Base-by-base conservation (phyloP, 2,329 filamentous ascomycete genomes). In the Neospermospora avenae region DNA sequence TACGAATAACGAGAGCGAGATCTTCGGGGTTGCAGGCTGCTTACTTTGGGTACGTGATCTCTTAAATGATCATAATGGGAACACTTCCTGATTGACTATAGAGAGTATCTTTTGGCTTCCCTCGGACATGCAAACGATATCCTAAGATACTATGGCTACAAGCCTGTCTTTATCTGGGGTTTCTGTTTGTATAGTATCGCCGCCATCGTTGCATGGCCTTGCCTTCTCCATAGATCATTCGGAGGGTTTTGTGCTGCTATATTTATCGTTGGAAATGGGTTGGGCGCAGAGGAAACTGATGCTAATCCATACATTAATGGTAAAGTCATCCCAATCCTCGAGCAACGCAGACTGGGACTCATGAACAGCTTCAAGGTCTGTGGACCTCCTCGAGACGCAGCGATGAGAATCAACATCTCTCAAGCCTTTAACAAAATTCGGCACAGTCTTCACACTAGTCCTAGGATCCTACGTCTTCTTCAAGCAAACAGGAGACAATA, bases 141-240 rank as follows among this genome's bases (percentile, higher is more conserved):
- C 66, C 76, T 88, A 5, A 81, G 86, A 37, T 80, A 81, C 63
- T 88, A 80, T 68, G 84, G 85, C 22, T 88, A 86, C 71, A 81
- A 84, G 46, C 81, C 81, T 53, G 85, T 84, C 3, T 88, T 88
- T 70, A 87, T 88, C 63, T 81, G 83, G 45, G 90, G 90, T 0
- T 77, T 93, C 3, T 81, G 80, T 65, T 85, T 93, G 55, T 92
- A 92, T 71, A 87, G 87, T 2, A 77, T 85, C 6, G 88, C 87
- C 2, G 89, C 89, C 14, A 84, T 93, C 63, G 89, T 91, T 74
- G 91, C 92, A 75, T 93, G 89, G 90, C 90, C 90, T 0, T 87
- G 87, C 3, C 87, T 87, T 13, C 82, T 92, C 5, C 82, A 90
- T 64, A 80, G 82, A 53, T 89, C 88, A 1, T 93, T 90, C 66